These are phyloP conservation scores for Dendrobium officinale DNA, from an alignment of 106 monocot genomes.

Conservation along the genomic window DNA sequence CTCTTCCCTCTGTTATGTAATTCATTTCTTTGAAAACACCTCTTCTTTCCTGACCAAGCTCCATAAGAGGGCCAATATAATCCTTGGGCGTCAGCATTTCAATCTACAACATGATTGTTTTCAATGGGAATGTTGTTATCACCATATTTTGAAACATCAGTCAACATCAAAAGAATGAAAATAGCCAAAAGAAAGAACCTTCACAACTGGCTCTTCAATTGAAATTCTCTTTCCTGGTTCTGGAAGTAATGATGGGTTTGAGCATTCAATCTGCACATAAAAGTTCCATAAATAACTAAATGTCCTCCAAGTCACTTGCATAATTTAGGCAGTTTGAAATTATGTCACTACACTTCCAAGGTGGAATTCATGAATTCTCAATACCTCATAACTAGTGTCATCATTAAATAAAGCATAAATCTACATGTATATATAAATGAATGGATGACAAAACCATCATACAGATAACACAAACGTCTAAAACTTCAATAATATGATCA, in stretches of 20 bases:
- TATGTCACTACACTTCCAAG: too few relatives aligned
- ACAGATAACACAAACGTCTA: not conserved
- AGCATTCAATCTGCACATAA: constrained; percentile 69
- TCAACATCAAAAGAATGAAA: not conserved
- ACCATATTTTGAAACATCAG: not conserved
- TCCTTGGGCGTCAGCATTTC: constrained; percentile 96
- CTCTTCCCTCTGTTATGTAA: constrained; percentile 79
- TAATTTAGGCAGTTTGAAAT: not conserved
- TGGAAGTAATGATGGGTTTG: constrained; percentile 92
- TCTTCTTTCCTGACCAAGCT: constrained; percentile 97
- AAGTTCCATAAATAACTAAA: not conserved
- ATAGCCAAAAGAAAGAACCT: constrained; percentile 32
- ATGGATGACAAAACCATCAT: not conserved
- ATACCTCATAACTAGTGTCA: not conserved
- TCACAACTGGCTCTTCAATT: constrained; percentile 94
- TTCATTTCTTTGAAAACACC: constrained; percentile 92
- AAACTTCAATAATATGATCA: not conserved
- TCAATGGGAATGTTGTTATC: not conserved
- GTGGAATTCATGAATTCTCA: too few relatives aligned
- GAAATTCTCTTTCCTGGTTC: constrained; percentile 76
- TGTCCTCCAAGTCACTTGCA: not conserved
- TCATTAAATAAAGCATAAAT: not conserved
- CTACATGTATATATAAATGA: not conserved
- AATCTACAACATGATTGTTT: constrained; percentile 42
- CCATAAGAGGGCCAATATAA: constrained; percentile 91